Evolutionary conservation across 2,329 filamentous ascomycete species (phyloP).

Genomic region (Phaeosphaeriaceae sp.): DNA sequence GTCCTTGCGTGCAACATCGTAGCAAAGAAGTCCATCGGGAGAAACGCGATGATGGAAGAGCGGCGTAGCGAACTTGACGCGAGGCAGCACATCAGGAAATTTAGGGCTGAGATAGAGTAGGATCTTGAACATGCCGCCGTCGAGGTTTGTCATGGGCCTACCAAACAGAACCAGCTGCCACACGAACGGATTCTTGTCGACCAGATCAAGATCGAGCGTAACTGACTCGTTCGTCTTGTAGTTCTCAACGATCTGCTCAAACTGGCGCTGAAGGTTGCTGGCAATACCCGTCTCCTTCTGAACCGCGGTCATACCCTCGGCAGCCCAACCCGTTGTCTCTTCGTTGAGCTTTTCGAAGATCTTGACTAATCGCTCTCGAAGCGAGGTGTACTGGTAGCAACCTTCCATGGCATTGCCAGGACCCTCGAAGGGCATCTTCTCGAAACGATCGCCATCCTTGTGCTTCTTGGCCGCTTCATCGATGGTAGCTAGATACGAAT

Average conservation of each 20-base stretch:
- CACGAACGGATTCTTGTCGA: conserved; percentile 84
- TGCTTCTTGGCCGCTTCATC: conserved; percentile 69
- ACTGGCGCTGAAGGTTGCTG: conserved; percentile 83
- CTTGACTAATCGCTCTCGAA: conserved; percentile 72
- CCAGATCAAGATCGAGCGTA: conserved; percentile 78
- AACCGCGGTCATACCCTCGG: conserved; percentile 70
- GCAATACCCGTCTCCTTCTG: conserved; percentile 76
- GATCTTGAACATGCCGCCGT: conserved; percentile 85
- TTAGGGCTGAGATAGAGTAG: conserved; percentile 80
- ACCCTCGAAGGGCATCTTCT: conserved; percentile 88
- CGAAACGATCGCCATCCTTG: conserved; percentile 70
- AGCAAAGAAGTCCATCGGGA: conserved; percentile 81
- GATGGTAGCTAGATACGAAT: conserved; percentile 80
- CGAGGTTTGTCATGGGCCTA: conserved; percentile 88
- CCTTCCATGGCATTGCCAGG: conserved; percentile 83
- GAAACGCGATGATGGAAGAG: conserved; percentile 91
- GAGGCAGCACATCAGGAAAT: conserved; percentile 88
- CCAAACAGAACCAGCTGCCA: conserved; percentile 93
- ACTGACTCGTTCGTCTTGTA: conserved; percentile 75
- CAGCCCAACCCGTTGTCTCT: conserved; percentile 76
- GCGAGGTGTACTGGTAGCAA: conserved; percentile 78
- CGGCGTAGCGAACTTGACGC: conserved; percentile 79
- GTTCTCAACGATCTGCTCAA: conserved; percentile 78
- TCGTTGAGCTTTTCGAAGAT: conserved; percentile 76
- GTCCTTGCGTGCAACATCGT: conserved; percentile 71